Evolutionary conservation across 148 eudicot species (phyloP), one percentile per base, ranked within the genome.

Genomic region (Vaccinium vitisidaea): DNA sequence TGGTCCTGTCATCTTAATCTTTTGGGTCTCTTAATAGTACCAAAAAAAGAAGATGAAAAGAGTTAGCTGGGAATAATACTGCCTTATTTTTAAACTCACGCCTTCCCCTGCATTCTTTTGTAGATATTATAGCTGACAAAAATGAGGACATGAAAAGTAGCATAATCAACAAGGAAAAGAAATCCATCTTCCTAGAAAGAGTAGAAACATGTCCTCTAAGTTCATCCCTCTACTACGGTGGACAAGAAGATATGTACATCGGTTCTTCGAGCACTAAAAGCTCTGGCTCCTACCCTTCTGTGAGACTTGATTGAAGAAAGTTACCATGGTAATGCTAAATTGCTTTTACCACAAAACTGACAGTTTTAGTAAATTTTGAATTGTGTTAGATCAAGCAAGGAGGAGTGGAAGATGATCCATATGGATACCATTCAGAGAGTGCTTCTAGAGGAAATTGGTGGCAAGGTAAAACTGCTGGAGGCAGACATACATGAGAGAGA

Each of bases 391-490:
- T 19, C 86, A 83, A 85, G 86, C 85, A 90, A 81, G 81, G 76
- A 36, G 86, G 49, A 23, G 89, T 69, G 53, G 83, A 84, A 70
- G 86, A 86, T 71, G 85, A 84, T 83, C 75, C 79, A 3, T 39
- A 55, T 82, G 87, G 89, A 78, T 58, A 69, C 84, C 77, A 77
- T 73, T 75, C 55, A 32, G 63, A 85, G 15, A 25, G 87, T 77
- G 90, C 88, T 70, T 84, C 83, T 56, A 73, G 88, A 65, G 89
- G 89, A 77, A 85, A 90, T 75, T 88, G 90, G 92, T 90, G 90
- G 92, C 84, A 90, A 88, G 90, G 92, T 90, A 86, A 77, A 54
- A 3, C 54, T 54, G 48, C 50, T 36, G 16, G 9, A 15, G 15
- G 21, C 15, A 6, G 16, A 70, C 16, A 54, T 53, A 32, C 43